phyloP scores from a whole-genome alignment of 495 filamentous ascomycete genomes.

The Hypoxylon fuscum region DNA sequence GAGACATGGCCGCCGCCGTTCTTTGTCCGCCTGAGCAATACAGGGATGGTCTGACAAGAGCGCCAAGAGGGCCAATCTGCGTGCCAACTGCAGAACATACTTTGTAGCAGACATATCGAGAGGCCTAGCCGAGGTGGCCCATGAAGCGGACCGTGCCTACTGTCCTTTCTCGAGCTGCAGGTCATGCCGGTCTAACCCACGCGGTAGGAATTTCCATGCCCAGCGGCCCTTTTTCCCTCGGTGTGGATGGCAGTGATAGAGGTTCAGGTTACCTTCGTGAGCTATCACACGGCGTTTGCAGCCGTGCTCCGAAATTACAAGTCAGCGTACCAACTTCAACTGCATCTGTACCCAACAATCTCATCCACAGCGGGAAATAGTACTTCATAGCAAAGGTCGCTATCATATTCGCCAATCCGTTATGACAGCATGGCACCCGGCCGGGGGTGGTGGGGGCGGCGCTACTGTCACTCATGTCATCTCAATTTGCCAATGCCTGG shows the following conservation, averaged over 20 bases:
- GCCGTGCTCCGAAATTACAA: slow-evolving; percentile 39
- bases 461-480: slow-evolving; percentile 32
- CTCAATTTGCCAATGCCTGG: slow-evolving; percentile 29
- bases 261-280: slow-evolving; percentile 20
- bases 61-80: slow-evolving; percentile 31
- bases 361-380: slow-evolving; percentile 25
- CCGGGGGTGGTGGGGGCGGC: slow-evolving; percentile 27
- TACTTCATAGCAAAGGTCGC: slow-evolving; percentile 25
- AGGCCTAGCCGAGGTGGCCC: slow-evolving; percentile 34
- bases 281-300: slow-evolving; percentile 37
- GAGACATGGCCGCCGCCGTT: slow-evolving; percentile 30
- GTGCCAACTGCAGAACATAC: slow-evolving; percentile 41
- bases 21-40: slow-evolving; percentile 34
- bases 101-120: slow-evolving; percentile 23
- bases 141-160: slow-evolving; percentile 35
- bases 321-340: slow-evolving; percentile 38
- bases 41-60: slow-evolving; percentile 36
- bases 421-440: slow-evolving; percentile 29
- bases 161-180: slow-evolving; percentile 25
- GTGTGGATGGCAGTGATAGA: slow-evolving; percentile 22
- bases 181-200: slow-evolving; percentile 36
- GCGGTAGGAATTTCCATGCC: slow-evolving; percentile 23
- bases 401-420: slow-evolving; percentile 39
- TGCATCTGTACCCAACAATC: slow-evolving; percentile 40
- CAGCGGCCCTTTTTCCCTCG: slow-evolving; percentile 25